These are phyloP conservation scores for Coprinopsis marcescibilis DNA, from an alignment of 768 basidiomycete species.

Conservation along the genomic window DNA sequence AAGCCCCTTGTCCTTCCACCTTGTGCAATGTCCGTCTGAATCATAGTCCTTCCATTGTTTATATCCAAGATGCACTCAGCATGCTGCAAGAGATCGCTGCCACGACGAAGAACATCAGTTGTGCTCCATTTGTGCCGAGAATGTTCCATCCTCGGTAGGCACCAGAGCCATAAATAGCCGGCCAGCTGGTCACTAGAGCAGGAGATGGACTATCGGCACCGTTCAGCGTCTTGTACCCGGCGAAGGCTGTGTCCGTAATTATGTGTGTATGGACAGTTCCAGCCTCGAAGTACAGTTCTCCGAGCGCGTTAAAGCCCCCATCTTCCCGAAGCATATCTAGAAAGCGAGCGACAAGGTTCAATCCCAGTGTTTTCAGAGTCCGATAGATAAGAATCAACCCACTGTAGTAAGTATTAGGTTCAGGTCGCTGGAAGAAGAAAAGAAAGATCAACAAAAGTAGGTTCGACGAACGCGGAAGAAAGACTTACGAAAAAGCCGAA, in stretches of 20 bases:
- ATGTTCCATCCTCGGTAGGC: conserved; percentile 9
- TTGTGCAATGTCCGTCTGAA: too few relatives aligned
- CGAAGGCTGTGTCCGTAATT: conserved; percentile 21
- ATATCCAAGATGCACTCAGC: not conserved
- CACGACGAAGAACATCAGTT: not conserved
- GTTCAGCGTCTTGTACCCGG: conserved; percentile 26
- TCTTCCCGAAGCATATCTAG: conserved; percentile 39
- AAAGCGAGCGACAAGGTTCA: conserved; percentile 2
- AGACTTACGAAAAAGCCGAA: conserved; percentile 46
- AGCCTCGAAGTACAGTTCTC: conserved; percentile 42
- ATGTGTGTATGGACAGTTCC: conserved; percentile 36
- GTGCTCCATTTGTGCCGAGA: conserved; percentile 7
- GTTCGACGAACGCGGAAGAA: conserved; percentile 2
- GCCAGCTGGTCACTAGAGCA: conserved; percentile 29
- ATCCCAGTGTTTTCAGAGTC: not conserved
- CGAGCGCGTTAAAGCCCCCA: conserved; percentile 39
- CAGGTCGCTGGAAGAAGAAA: conserved; percentile 31
- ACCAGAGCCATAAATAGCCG: conserved; percentile 19
- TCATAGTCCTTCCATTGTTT: not conserved
- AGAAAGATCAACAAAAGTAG: conserved; percentile 2
- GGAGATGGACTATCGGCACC: conserved; percentile 34
- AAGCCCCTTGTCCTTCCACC: too few relatives aligned
- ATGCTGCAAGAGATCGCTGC: not conserved
- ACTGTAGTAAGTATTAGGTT: conserved; percentile 37
- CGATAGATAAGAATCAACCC: conserved; percentile 13